phyloP scores from a whole-genome alignment of 176 grass and related monocot species.

The Triticum turgidum region DNA sequence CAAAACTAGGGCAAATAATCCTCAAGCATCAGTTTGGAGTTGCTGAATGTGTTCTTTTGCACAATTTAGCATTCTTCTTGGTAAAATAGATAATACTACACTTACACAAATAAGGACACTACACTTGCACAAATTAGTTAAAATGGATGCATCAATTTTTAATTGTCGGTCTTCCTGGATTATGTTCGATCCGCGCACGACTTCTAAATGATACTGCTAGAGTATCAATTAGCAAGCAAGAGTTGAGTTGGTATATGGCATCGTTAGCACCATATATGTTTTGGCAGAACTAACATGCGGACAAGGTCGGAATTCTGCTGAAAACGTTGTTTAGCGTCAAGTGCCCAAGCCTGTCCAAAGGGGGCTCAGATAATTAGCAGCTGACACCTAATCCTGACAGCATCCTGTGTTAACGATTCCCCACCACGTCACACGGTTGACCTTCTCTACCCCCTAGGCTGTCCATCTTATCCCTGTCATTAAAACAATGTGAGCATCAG shows the following conservation, averaged over 20 bases:
- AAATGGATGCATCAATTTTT: too few relatives aligned
- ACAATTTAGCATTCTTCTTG: too few relatives aligned
- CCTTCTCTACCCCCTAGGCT: slow-evolving; percentile 41
- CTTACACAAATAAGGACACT: too few relatives aligned
- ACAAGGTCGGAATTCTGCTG: slow-evolving; percentile 35
- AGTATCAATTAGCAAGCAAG: not conserved
- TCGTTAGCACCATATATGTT: not conserved
- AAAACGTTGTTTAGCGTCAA: slow-evolving; percentile 8
- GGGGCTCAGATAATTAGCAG: not conserved
- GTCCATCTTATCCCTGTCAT: slow-evolving; percentile 23
- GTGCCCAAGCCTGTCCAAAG: slow-evolving; percentile 16
- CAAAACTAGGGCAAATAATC: not conserved
- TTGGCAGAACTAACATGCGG: slow-evolving; percentile 8
- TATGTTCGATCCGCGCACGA: not conserved
- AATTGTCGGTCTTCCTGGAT: too few relatives aligned
- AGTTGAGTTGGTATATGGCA: not conserved
- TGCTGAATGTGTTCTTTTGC: too few relatives aligned
- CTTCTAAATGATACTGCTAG: not conserved
- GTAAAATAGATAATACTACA: too few relatives aligned
- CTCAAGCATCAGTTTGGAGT: too few relatives aligned
- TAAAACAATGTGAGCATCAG: slow-evolving; percentile 16
- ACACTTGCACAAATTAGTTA: too few relatives aligned
- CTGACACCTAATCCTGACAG: slow-evolving; percentile 31
- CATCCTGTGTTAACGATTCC: slow-evolving; percentile 39
- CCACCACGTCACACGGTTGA: slow-evolving; percentile 41